Evolutionary conservation across 345 rosid species (phyloP).

Genomic region (Linum trigynum): DNA sequence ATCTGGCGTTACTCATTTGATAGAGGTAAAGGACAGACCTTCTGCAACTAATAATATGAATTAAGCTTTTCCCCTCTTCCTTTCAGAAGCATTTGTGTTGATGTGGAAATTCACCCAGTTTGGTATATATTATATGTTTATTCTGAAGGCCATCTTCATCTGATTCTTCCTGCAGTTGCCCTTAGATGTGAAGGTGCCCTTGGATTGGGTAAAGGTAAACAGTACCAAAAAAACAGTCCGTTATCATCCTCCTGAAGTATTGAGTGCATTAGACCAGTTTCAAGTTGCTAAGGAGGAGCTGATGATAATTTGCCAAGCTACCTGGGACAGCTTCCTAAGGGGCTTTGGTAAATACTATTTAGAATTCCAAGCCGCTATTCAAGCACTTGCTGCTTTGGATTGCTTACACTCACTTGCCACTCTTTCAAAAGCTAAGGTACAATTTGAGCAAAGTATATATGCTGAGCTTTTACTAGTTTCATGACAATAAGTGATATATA

Average conservation of each 20-base stretch:
- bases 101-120: too few species aligned
- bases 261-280: constrained; percentile 60
- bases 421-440: constrained; percentile 72
- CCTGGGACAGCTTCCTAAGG: constrained; percentile 70
- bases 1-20: constrained; percentile 56
- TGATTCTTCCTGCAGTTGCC: constrained; percentile 52
- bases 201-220: constrained; percentile 72
- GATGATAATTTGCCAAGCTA: constrained; percentile 49
- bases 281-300: constrained; percentile 75
- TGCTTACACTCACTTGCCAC: constrained; percentile 79
- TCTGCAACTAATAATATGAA: background rate
- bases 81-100: too few species aligned
- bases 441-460: background rate
- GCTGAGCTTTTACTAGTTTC: constrained; percentile 11
- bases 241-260: constrained; percentile 85
- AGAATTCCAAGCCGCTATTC: constrained; percentile 70
- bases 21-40: constrained; percentile 38
- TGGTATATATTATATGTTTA: background rate
- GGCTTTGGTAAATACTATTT: constrained; percentile 52
- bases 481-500: constrained; percentile 6
- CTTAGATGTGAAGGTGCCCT: constrained; percentile 53
- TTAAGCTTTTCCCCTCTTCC: background rate
- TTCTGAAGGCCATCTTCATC: constrained; percentile 8
- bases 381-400: constrained; percentile 84
- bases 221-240: constrained; percentile 82